Percentiles rank a stretch among this genome's conserved stretches.
phyloP scores from a whole-genome alignment of 2,329 filamentous ascomycete genomes.

The Diaporthe sp. region DNA sequence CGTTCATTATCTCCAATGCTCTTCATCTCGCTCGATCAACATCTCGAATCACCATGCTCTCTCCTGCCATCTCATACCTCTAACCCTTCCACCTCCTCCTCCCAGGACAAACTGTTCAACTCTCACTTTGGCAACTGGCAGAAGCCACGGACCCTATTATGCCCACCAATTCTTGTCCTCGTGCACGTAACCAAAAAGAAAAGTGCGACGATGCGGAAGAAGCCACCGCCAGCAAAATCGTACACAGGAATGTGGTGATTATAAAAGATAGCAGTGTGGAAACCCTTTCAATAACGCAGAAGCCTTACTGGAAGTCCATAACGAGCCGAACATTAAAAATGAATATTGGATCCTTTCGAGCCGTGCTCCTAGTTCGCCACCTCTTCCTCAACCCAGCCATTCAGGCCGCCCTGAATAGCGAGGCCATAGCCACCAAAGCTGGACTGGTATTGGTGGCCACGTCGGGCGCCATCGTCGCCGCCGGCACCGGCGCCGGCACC shows the following conservation, averaged over 20 bases:
- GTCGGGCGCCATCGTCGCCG: slow-evolving; percentile 65
- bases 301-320: slow-evolving; percentile 34
- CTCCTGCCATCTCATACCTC: background rate
- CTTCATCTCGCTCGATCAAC: slow-evolving; percentile 2
- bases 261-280: slow-evolving; percentile 39
- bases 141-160: slow-evolving; percentile 34
- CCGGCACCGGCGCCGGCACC: slow-evolving; percentile 51
- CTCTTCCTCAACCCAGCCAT: slow-evolving; percentile 78
- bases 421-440: slow-evolving; percentile 74
- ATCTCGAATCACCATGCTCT: slow-evolving; percentile 9
- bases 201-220: slow-evolving; percentile 29
- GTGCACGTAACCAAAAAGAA: slow-evolving; percentile 28
- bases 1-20: slow-evolving; percentile 29
- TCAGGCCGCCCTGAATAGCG: slow-evolving; percentile 73
- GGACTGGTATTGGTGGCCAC: slow-evolving; percentile 76
- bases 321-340: slow-evolving; percentile 45
- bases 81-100: background rate
- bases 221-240: slow-evolving; percentile 38
- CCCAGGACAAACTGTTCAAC: slow-evolving; percentile 13
- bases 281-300: slow-evolving; percentile 37
- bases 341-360: slow-evolving; percentile 43
- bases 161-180: slow-evolving; percentile 31
- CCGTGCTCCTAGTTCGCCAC: slow-evolving; percentile 65
- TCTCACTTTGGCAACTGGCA: slow-evolving; percentile 5
- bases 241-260: slow-evolving; percentile 41